These are phyloP conservation scores for Raffaelea arxii DNA, from an alignment of 2,329 filamentous ascomycete species.

Conservation along the genomic window DNA sequence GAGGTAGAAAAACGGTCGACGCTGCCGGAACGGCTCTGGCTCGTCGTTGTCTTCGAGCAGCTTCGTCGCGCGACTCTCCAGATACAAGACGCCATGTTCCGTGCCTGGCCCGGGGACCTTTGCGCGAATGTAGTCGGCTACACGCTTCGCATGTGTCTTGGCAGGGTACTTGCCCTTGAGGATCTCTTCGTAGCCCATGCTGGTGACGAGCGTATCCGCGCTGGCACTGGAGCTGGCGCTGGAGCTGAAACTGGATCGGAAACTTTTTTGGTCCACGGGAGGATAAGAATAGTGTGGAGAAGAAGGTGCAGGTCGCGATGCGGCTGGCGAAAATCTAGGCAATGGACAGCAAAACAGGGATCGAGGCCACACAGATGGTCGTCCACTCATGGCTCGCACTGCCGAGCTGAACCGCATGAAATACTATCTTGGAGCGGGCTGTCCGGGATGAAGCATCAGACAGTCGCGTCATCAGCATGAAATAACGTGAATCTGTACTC, in stretches of 20 bases:
- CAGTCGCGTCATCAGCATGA: too few species aligned
- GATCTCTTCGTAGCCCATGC: constrained; percentile 27
- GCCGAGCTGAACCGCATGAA: too few species aligned
- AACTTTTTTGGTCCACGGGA: not conserved
- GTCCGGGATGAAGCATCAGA: too few species aligned
- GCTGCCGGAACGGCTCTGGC: constrained; percentile 72
- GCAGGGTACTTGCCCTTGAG: constrained; percentile 64
- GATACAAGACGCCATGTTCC: constrained; percentile 66
- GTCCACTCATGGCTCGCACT: too few species aligned
- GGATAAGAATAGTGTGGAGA: not conserved
- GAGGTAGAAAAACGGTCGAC: constrained; percentile 90
- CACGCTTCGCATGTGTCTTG: constrained; percentile 75
- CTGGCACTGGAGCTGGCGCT: not conserved
- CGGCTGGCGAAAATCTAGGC: not conserved
- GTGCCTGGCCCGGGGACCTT: constrained; percentile 47
- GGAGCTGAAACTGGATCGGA: too few species aligned
- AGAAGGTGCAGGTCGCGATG: too few species aligned
- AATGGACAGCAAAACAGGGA: too few species aligned
- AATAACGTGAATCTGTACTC: too few species aligned
- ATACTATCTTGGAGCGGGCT: too few species aligned
- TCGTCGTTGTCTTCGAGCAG: constrained; percentile 87
- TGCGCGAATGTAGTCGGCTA: constrained; percentile 66
- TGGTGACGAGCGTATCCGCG: not conserved
- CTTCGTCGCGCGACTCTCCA: constrained; percentile 74
- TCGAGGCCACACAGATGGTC: too few species aligned